Percentiles rank a stretch among this genome's conserved stretches.
These are phyloP conservation scores for Aspergillus sp. DNA, from an alignment of 2,329 filamentous ascomycete species.

Conservation along the genomic window DNA sequence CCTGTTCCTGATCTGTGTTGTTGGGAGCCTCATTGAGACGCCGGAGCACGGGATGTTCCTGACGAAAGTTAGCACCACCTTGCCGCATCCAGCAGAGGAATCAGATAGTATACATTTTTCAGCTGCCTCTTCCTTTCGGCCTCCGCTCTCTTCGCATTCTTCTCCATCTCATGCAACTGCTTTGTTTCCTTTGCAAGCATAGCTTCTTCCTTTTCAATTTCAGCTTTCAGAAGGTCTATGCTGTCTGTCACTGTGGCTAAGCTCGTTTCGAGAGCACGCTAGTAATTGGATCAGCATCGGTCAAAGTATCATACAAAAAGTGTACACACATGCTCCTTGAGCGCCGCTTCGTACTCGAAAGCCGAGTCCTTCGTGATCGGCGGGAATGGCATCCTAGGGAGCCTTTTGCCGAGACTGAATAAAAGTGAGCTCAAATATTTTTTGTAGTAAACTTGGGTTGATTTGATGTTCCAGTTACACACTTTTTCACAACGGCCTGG, in stretches of 20 bases:
- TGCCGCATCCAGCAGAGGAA: not conserved
- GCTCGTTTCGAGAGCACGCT: conserved; percentile 38
- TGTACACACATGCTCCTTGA: conserved; percentile 41
- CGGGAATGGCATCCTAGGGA: conserved; percentile 47
- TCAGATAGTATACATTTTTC: conserved; percentile 35
- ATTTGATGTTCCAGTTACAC: conserved; percentile 14
- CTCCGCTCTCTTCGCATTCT: conserved; percentile 40
- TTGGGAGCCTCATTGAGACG: conserved; percentile 27
- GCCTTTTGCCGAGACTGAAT: conserved; percentile 37
- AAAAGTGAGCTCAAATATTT: not conserved
- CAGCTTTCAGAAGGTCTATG: conserved; percentile 37
- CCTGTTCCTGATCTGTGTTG: conserved; percentile 12
- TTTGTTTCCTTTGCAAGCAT: conserved; percentile 40
- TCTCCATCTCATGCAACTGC: conserved; percentile 42
- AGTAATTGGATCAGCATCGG: conserved; percentile 11
- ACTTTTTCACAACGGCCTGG: conserved; percentile 42
- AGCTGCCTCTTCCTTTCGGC: conserved; percentile 38
- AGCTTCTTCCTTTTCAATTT: conserved; percentile 43
- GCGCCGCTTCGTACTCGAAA: conserved; percentile 44
- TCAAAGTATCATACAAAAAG: not conserved
- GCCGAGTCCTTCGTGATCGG: conserved; percentile 40
- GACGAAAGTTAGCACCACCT: conserved; percentile 13
- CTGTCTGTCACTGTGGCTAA: conserved; percentile 40
- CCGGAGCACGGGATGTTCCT: conserved; percentile 42
- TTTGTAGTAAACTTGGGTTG: not conserved